Percentiles rank a stretch among this genome's conserved stretches.
Evolutionary conservation across 2,329 filamentous ascomycete genomes (phyloP).

Genomic region (Botrytis aclada): DNA sequence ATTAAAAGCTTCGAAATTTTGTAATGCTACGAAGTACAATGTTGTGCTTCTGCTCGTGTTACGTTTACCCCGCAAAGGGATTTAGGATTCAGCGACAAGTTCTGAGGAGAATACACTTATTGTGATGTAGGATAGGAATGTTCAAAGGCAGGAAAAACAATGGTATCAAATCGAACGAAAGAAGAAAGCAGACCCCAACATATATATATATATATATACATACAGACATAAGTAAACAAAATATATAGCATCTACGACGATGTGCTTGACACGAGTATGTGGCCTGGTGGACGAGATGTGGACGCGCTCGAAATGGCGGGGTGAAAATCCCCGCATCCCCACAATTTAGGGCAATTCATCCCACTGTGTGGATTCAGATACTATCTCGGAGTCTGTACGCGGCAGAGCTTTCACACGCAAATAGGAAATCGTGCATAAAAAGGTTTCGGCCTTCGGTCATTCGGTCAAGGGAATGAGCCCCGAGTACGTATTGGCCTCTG

Average conservation of each 20-base stretch:
- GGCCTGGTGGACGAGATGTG: not conserved
- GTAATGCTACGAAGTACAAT: not conserved
- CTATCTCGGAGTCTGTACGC: not conserved
- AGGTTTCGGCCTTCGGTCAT: not conserved
- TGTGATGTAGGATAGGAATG: not conserved
- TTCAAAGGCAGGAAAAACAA: not conserved
- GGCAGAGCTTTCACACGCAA: not conserved
- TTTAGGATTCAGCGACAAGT: not conserved
- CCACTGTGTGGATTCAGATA: not conserved
- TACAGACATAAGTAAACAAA: not conserved
- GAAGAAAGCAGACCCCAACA: not conserved
- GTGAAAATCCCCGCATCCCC: not conserved
- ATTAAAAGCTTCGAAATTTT: not conserved
- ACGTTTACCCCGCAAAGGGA: not conserved
- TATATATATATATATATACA: not conserved
- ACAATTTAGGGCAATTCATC: not conserved
- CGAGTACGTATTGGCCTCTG: not conserved
- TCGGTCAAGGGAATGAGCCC: not conserved
- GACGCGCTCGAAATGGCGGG: slow-evolving; percentile 7
- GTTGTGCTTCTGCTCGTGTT: not conserved
- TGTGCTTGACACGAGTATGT: not conserved
- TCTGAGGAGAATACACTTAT: not conserved
- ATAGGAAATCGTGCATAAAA: not conserved
- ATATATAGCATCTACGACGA: not conserved
- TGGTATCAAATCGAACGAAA: not conserved